Base-by-base conservation (phyloP, 768 basidiomycete genomes). In the Mycena latifolia region DNA sequence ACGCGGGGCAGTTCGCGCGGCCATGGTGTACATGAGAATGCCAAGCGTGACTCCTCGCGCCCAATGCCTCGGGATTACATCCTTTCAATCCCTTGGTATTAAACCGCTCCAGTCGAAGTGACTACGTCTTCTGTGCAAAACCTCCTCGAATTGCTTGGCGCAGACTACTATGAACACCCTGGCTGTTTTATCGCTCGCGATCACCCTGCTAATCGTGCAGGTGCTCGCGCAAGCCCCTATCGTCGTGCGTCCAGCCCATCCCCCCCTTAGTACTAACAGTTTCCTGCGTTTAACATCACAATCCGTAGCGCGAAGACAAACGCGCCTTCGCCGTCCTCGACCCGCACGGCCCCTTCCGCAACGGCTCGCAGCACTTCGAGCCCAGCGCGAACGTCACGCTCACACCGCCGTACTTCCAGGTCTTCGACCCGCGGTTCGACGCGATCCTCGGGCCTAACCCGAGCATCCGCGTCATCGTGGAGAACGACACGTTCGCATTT, bases 391-490 rank as follows among this genome's bases (percentile, higher is more conserved):
- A 84, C 12, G 81, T 82, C 69, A 74, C 78, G n/a, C 47, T 64
- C 28, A 75, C 76, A 2, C 75, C 81, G 14, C 82, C 84, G 0
- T 82, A 86, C 66, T 88, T 89, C 72, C 86, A 88, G 68, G 74
- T 84, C 28, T 85, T 84, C 72, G 81, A 88, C 69, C 74, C 77
- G 4, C 75, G 76, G 25, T 89, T 89, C 72, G 71, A 82, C 53
- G 54, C 71, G 4, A 72, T 88, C 58, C 77, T 88, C 12, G 88
- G 87, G 4, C 54, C 69, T 2, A 69, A 74, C 28, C 85, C 87
- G 17, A 79, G 79, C 0, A 78, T 89, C 41, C 80, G 80, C 1
- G 66, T 78, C 43, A 81, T 89, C 27, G 82, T 81, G 1, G 74
- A 79, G 22, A 79, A 81, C 55, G 80, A 82, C 9, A 79, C 78